Percentiles rank a stretch among this genome's conserved stretches.
Conservation (phyloP, 345 rosid genomes). For the Nephelium lappaceum region DNA sequence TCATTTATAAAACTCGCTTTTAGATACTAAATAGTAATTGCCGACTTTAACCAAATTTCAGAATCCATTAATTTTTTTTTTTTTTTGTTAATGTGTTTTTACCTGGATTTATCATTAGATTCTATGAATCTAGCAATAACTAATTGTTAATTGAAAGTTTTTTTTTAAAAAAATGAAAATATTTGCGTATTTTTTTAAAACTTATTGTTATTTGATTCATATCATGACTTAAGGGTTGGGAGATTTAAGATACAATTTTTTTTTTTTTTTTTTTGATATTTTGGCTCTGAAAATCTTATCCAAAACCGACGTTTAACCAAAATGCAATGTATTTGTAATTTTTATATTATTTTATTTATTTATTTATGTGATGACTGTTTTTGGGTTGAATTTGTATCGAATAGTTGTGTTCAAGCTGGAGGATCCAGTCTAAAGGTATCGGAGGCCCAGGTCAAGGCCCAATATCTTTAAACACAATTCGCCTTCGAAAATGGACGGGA, state of each 20-base stretch:
- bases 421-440: too few relatives aligned
- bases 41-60: neutral
- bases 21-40: neutral
- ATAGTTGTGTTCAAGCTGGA: too few relatives aligned
- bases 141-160: neutral
- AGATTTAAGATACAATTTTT: neutral
- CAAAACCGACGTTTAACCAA: neutral
- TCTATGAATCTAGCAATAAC: neutral
- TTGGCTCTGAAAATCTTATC: too few relatives aligned
- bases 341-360: too few relatives aligned
- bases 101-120: neutral
- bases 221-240: neutral
- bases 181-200: neutral
- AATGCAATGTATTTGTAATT: neutral
- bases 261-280: neutral
- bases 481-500: too few relatives aligned
- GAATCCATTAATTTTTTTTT: neutral
- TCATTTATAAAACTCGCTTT: too few relatives aligned
- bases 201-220: too few relatives aligned
- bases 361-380: too few relatives aligned
- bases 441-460: too few relatives aligned
- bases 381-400: neutral
- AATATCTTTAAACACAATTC: too few relatives aligned
- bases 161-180: neutral
- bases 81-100: too few relatives aligned